These are phyloP conservation scores for Vitis riparia DNA, from an alignment of 164 flowering plant genomes.

Conservation along the genomic window DNA sequence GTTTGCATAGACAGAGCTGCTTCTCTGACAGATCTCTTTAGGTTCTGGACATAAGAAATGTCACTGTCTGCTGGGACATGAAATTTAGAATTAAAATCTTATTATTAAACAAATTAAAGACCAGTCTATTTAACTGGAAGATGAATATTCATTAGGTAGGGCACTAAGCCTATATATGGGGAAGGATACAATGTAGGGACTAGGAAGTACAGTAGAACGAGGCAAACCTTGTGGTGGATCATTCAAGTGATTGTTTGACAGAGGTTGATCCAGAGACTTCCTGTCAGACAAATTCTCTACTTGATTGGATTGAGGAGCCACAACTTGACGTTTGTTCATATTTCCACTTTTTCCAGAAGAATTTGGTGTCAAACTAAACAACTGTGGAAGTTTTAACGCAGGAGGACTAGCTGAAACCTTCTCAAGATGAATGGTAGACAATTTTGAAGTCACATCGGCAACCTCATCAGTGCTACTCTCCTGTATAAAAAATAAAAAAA, in stretches of 20 bases:
- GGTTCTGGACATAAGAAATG: slow-evolving; percentile 54
- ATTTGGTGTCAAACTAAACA: slow-evolving; percentile 84
- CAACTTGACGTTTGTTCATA: slow-evolving; percentile 51
- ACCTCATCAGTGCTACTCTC: slow-evolving; percentile 60
- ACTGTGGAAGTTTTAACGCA: slow-evolving; percentile 85
- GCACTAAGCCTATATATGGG: not conserved
- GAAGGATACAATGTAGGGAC: not conserved
- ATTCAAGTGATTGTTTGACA: slow-evolving; percentile 43
- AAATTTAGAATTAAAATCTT: slow-evolving; percentile 18
- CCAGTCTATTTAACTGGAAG: not conserved
- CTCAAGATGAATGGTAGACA: slow-evolving; percentile 76
- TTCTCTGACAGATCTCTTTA: slow-evolving; percentile 90
- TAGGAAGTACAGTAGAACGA: not conserved
- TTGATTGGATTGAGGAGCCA: slow-evolving; percentile 47
- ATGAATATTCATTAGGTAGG: not conserved
- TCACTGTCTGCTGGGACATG: slow-evolving; percentile 52
- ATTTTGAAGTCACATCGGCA: slow-evolving; percentile 59
- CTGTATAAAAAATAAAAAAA: slow-evolving; percentile 34
- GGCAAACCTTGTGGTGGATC: slow-evolving; percentile 61
- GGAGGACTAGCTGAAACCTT: slow-evolving; percentile 66
- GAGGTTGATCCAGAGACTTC: slow-evolving; percentile 46
- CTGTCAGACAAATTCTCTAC: slow-evolving; percentile 53
- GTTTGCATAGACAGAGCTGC: slow-evolving; percentile 70
- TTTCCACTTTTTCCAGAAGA: slow-evolving; percentile 75
- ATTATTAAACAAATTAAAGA: not conserved